phyloP scores from a whole-genome alignment of 2,329 filamentous ascomycete species.

The Pyrenophora graminea region DNA sequence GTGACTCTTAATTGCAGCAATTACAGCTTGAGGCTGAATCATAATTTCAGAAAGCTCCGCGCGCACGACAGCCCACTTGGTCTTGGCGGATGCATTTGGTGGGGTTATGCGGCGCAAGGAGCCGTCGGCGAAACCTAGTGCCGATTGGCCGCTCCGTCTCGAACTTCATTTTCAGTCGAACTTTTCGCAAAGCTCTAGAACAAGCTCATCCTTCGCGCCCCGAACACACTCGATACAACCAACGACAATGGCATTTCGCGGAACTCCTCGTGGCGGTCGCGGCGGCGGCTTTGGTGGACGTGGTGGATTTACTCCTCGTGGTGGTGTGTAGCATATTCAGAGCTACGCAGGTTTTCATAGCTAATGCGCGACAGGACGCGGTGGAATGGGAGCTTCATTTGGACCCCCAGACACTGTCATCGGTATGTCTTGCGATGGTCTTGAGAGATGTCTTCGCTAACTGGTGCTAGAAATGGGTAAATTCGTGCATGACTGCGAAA shows the following conservation, averaged over 20 bases:
- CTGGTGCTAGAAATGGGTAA: slow-evolving; percentile 79
- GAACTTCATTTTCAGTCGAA: slow-evolving; percentile 35
- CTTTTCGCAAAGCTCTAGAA: slow-evolving; percentile 31
- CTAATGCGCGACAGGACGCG: slow-evolving; percentile 44
- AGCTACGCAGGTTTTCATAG: slow-evolving; percentile 28
- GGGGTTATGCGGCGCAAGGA: slow-evolving; percentile 26
- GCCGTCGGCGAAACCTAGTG: slow-evolving; percentile 27
- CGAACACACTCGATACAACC: slow-evolving; percentile 32
- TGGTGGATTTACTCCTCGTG: slow-evolving; percentile 57
- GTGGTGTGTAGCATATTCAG: slow-evolving; percentile 45
- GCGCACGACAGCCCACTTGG: slow-evolving; percentile 31
- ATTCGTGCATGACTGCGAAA: slow-evolving; percentile 93
- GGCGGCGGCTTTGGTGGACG: slow-evolving; percentile 57
- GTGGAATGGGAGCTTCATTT: slow-evolving; percentile 45
- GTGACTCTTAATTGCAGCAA: slow-evolving; percentile 8
- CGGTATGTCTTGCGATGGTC: slow-evolving; percentile 34
- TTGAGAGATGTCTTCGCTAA: slow-evolving; percentile 20
- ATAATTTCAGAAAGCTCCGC: slow-evolving; percentile 32
- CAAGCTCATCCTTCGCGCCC: slow-evolving; percentile 33
- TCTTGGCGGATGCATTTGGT: slow-evolving; percentile 30
- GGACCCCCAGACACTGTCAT: slow-evolving; percentile 52
- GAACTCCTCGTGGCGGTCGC: slow-evolving; percentile 45
- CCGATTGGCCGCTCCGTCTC: slow-evolving; percentile 32
- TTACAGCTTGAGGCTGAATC: slow-evolving; percentile 15
- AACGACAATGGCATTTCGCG: slow-evolving; percentile 68